phyloP scores from a whole-genome alignment of 2,329 filamentous ascomycete species.

The Fusarium sp. region DNA sequence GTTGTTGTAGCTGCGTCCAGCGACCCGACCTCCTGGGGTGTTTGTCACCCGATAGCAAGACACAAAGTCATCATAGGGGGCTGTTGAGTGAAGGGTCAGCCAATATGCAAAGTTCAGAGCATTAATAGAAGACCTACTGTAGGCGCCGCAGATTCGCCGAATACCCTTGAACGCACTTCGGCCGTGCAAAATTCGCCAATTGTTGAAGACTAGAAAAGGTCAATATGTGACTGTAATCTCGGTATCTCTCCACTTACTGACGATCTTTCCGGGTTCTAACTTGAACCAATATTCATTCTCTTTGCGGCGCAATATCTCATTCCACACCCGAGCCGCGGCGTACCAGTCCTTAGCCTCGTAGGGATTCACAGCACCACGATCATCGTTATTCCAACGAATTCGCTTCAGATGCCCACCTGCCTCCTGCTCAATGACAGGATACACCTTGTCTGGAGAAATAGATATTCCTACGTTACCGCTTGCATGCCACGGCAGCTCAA shows the following conservation, averaged over 20 bases:
- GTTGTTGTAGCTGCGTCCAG: conserved; percentile 48
- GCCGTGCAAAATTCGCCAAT: conserved; percentile 94
- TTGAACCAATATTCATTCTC: conserved; percentile 82
- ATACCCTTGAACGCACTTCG: conserved; percentile 83
- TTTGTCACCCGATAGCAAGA: conserved; percentile 80
- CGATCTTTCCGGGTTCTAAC: conserved; percentile 77
- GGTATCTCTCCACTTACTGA: conserved; percentile 65
- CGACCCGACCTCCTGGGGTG: conserved; percentile 58
- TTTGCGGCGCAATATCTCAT: conserved; percentile 71
- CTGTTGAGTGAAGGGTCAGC: conserved; percentile 51
- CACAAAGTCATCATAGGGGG: conserved; percentile 82
- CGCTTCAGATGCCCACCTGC: conserved; percentile 59
- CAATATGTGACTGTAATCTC: conserved; percentile 14
- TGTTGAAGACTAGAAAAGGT: conserved; percentile 79
- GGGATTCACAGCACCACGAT: conserved; percentile 71
- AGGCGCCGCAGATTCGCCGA: conserved; percentile 89
- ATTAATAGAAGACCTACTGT: conserved; percentile 68
- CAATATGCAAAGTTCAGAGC: neutral
- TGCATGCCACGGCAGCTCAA: conserved; percentile 79
- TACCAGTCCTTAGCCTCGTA: conserved; percentile 72
- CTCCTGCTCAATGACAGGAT: conserved; percentile 74
- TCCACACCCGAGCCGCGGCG: conserved; percentile 77
- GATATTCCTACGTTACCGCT: conserved; percentile 87
- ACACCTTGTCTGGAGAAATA: conserved; percentile 75
- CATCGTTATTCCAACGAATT: conserved; percentile 93